Evolutionary conservation across 2,329 filamentous ascomycete species (phyloP).

Genomic region (Rachicladosporium sp.): DNA sequence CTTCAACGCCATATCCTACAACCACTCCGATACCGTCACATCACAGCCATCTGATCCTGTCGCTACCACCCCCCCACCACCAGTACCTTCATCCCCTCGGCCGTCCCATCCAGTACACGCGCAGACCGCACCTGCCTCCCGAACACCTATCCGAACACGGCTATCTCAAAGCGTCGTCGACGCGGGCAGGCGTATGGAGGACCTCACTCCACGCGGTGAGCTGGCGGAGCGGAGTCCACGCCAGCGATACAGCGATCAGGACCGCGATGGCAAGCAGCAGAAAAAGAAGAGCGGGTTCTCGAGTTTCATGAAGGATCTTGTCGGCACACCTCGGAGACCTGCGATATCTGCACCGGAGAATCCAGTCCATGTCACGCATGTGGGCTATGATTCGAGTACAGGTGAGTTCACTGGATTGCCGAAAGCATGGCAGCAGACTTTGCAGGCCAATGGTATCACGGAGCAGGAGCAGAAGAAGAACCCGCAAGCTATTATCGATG

Average conservation of each 20-base stretch:
- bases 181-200: slow-evolving; percentile 36
- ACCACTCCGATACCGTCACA: no score
- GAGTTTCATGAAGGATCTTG: slow-evolving; percentile 70
- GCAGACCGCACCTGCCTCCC: slow-evolving; percentile 1
- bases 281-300: slow-evolving; percentile 85
- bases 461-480: slow-evolving; percentile 94
- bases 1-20: slow-evolving; percentile 22
- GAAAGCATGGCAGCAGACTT: slow-evolving; percentile 92
- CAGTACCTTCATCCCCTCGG: background rate
- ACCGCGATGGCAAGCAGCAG: slow-evolving; percentile 48
- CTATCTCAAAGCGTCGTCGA: slow-evolving; percentile 32
- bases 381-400: slow-evolving; percentile 91
- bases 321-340: slow-evolving; percentile 77
- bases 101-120: slow-evolving; percentile 3
- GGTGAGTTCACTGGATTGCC: slow-evolving; percentile 95
- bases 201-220: slow-evolving; percentile 33
- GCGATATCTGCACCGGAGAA: slow-evolving; percentile 97
- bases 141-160: slow-evolving; percentile 23
- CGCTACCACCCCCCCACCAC: no score
- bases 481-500: slow-evolving; percentile 88
- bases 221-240: slow-evolving; percentile 43
- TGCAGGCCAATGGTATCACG: slow-evolving; percentile 91
- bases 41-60: no score
- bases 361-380: slow-evolving; percentile 93
- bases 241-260: slow-evolving; percentile 69